Evolutionary conservation across 257 asterid species (phyloP).

Genomic region (Verbena officinalis): DNA sequence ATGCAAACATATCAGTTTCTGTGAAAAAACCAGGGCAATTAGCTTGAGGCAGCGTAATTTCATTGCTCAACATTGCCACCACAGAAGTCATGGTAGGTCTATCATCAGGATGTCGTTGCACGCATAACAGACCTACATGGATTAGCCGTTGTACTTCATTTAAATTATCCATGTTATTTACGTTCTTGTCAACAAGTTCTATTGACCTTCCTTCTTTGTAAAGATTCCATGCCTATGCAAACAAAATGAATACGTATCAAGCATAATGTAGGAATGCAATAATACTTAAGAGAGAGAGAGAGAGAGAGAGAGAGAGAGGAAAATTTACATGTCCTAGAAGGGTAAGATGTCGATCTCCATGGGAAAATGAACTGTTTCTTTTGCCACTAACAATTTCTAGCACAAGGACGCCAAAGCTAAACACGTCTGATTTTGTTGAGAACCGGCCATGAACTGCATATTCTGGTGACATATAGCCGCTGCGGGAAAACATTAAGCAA

Average conservation of each 20-base stretch:
- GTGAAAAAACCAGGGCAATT: no score
- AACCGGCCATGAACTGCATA: conserved; percentile 31
- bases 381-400: conserved; percentile 38
- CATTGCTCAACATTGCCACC: no score
- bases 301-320: no score
- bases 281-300: no score
- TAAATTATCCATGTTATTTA: background rate
- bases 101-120: no score
- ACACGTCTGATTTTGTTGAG: conserved; percentile 43
- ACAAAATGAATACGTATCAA: no score
- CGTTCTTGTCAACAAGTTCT: background rate
- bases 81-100: no score
- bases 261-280: no score
- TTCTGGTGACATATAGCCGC: conserved; percentile 45
- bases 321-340: conserved; percentile 44
- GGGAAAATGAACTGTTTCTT: conserved; percentile 33
- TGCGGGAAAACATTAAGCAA: background rate
- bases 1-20: no score
- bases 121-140: background rate
- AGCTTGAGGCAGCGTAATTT: no score
- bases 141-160: background rate
- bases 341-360: conserved; percentile 27
- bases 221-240: background rate
- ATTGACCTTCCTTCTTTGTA: background rate
- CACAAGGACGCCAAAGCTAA: conserved; percentile 38